phyloP scores from a whole-genome alignment of 1,284 basidiomycete species.

The Gymnopus androsaceus region DNA sequence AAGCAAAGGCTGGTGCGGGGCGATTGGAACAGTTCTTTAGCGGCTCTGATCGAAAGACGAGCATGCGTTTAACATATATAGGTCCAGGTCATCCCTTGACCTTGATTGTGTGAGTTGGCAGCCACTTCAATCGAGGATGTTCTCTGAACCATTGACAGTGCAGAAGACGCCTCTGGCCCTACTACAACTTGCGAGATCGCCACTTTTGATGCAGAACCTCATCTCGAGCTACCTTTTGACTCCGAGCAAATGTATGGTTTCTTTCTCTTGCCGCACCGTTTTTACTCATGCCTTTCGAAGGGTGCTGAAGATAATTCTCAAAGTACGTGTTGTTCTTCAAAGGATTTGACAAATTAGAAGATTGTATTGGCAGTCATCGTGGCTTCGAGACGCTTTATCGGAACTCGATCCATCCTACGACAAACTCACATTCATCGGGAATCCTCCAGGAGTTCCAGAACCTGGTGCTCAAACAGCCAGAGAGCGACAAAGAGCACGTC shows the following conservation, averaged over 20 bases:
- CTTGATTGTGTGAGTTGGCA: constrained; percentile 70
- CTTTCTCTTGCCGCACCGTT: constrained; percentile 4
- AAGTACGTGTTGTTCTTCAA: constrained; percentile 46
- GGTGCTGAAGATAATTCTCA: constrained; percentile 83
- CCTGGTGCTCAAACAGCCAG: constrained; percentile 26
- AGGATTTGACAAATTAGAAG: not conserved
- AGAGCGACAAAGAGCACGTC: constrained; percentile 30
- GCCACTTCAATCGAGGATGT: constrained; percentile 9
- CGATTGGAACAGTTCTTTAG: constrained; percentile 57
- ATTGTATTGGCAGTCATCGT: constrained; percentile 87
- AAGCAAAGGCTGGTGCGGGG: constrained; percentile 19
- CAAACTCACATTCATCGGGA: constrained; percentile 80
- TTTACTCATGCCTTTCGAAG: constrained; percentile 37
- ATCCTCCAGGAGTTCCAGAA: constrained; percentile 45
- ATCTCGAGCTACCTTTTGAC: constrained; percentile 81
- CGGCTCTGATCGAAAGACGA: constrained; percentile 65
- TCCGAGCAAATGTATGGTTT: constrained; percentile 60
- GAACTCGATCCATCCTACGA: constrained; percentile 86
- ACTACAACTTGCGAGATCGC: constrained; percentile 88
- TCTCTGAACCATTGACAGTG: constrained; percentile 45
- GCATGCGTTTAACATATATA: constrained; percentile 83
- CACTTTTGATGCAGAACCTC: constrained; percentile 83
- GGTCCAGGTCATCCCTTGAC: constrained; percentile 81
- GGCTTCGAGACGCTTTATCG: constrained; percentile 89
- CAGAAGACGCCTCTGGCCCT: constrained; percentile 82